Evolutionary conservation across 23 red algal genomes (phyloP).

Genomic region (Pyropia haitanensis): DNA sequence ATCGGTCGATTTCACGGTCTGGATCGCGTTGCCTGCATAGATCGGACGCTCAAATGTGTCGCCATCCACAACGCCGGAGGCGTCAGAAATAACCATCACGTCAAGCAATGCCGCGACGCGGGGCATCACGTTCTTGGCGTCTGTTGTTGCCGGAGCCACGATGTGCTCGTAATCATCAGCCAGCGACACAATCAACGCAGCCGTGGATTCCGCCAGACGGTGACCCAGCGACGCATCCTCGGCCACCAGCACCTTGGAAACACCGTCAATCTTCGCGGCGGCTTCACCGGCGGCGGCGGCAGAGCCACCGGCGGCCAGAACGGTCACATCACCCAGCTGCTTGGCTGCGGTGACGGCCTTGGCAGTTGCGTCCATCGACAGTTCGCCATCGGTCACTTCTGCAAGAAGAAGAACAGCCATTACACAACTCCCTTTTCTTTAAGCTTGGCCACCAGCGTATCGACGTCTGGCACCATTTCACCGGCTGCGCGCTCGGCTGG

Average conservation of each 20-base stretch:
- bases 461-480: slow-evolving; percentile 39
- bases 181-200: too few relatives aligned
- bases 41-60: slow-evolving; percentile 78
- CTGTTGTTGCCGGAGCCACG: slow-evolving; percentile 44
- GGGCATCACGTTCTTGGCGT: slow-evolving; percentile 86
- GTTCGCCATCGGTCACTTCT: too few relatives aligned
- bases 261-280: too few relatives aligned
- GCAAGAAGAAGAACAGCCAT: too few relatives aligned
- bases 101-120: slow-evolving; percentile 61
- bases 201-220: slow-evolving; percentile 34
- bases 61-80: slow-evolving; percentile 32
- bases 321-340: too few relatives aligned
- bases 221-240: slow-evolving; percentile 10
- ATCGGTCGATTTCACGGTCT: slow-evolving; percentile 44
- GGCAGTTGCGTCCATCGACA: too few relatives aligned
- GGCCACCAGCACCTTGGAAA: slow-evolving; percentile 15
- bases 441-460: slow-evolving; percentile 52
- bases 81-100: slow-evolving; percentile 60
- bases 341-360: too few relatives aligned
- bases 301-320: too few relatives aligned
- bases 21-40: slow-evolving; percentile 85
- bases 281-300: too few relatives aligned
- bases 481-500: slow-evolving; percentile 40
- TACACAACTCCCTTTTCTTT: too few relatives aligned
- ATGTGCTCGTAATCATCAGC: slow-evolving; percentile 46